Evolutionary conservation across 2,329 filamentous ascomycete genomes (phyloP), one percentile per base, ranked within the genome.

Genomic region (Geoglossum cookeanum): DNA sequence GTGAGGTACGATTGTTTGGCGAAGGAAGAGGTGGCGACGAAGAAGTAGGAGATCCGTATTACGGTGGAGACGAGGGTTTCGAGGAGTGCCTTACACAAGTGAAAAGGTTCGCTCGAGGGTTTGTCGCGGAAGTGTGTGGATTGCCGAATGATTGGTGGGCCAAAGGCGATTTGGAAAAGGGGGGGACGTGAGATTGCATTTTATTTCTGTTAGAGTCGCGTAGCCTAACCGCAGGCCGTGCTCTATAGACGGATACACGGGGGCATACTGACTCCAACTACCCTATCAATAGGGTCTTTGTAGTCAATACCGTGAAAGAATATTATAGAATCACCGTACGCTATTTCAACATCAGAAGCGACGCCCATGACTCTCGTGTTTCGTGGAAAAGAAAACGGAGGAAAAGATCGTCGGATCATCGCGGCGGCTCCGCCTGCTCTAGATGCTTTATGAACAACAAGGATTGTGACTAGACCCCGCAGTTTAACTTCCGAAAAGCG

Each of bases 41-140:
- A 72, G 78, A 87, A 53, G 82, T 96, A 7, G 74, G 79, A 59
- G 92, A 97, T 68, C 92, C 92, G 13, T 98, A 97, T 71, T 97
- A 97, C 68, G 89, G 87, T n/a, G 88, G 80, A 11, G 72, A 75
- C 3, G 78, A 86, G 63, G 89, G 88, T 1, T 97, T 97, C 66
- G 80, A 85, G 64, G 79, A 77, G 65, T 87, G 89, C n/a, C 97
- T 85, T 70, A 81, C 91, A 71, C 90, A 96, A 74, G 84, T 84
- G 61, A 72, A 76, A 59, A 75, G 84, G 60, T 95, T 94, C 67
- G 83, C 85, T 1, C 77, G 75, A 66, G 88, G 85, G 57, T 89
- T 96, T 33, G 8, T 64, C 64, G 95, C 61, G 74, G 49, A 53
- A 11, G 30, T 37, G 1, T 53, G 49, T 22, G 49, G 37, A 11